Percentiles rank a stretch among this genome's conserved stretches.
Evolutionary conservation across 306 rosid species (phyloP).

Genomic region (Pyrus betulifolia): DNA sequence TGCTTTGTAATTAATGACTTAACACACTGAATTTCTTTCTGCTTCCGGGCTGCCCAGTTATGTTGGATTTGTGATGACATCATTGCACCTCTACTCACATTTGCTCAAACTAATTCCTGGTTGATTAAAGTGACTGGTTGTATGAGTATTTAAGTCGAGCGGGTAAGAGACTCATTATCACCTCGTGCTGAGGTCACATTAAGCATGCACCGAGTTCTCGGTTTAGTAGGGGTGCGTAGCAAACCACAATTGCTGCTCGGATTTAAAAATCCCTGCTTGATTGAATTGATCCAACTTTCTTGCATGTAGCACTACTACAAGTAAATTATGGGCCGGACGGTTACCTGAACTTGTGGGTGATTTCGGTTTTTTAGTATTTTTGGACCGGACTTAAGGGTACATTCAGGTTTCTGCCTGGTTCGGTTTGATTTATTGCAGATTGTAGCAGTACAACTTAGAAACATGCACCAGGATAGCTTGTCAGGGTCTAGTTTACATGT

Average conservation of each 20-base stretch:
- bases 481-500: no score
- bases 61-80: background rate
- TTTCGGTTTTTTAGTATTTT: background rate
- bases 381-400: background rate
- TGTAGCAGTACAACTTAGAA: background rate
- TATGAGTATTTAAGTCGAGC: no score
- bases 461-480: no score
- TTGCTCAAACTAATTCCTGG: background rate
- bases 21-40: background rate
- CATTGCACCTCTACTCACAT: background rate
- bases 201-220: no score
- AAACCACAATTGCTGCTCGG: no score
- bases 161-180: no score
- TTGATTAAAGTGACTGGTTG: background rate
- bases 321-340: background rate
- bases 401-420: no score
- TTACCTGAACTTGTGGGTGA: background rate
- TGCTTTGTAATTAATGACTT: background rate
- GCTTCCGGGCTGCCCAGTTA: background rate
- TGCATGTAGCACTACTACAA: background rate
- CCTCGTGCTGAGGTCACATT: no score
- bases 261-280: background rate
- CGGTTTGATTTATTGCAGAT: background rate
- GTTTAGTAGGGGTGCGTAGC: no score
- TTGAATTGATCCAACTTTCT: background rate